Evolutionary conservation across 768 basidiomycete genomes (phyloP).

Genomic region (Obba rivulosa): DNA sequence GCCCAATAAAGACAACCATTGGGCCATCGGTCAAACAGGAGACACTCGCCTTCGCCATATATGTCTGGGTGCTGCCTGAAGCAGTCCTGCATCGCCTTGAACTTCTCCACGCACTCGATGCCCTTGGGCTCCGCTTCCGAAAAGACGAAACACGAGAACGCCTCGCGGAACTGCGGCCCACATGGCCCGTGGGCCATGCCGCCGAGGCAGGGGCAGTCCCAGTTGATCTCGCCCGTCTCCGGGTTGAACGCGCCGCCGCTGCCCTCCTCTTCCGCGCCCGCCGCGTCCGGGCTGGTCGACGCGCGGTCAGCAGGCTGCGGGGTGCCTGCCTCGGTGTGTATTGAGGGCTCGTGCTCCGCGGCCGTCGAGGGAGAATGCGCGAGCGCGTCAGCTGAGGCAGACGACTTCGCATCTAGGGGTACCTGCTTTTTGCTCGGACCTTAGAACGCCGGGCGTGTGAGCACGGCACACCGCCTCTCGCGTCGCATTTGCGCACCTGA

Average conservation of each 20-base stretch:
- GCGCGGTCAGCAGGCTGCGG: constrained; percentile 1
- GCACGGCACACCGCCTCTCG: too few species aligned
- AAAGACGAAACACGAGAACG: constrained; percentile 95
- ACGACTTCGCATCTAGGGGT: constrained; percentile 8
- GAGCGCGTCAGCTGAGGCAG: constrained; percentile 5
- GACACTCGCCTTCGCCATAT: constrained; percentile 82
- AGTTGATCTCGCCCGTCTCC: constrained; percentile 98
- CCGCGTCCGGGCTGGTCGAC: constrained; percentile 4
- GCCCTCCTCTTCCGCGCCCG: constrained; percentile 21
- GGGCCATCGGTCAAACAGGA: constrained; percentile 4
- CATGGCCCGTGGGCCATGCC: constrained; percentile 99
- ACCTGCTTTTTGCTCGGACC: constrained; percentile 10
- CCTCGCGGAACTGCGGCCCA: constrained; percentile 86
- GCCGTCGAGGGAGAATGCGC: constrained; percentile 3
- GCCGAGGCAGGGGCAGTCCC: constrained; percentile 98
- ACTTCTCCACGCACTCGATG: constrained; percentile 95
- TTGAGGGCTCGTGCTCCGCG: constrained; percentile 4
- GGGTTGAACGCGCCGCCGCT: constrained; percentile 77
- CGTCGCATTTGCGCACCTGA: too few species aligned
- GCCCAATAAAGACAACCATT: background rate
- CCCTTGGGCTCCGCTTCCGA: constrained; percentile 97
- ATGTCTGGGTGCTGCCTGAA: constrained; percentile 94
- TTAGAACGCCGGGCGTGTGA: background rate
- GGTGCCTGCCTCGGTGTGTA: constrained; percentile 1
- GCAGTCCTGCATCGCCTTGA: constrained; percentile 96